Base-by-base conservation (phyloP, 192 early-diverging fungal species). In the Backusella luteola region DNA sequence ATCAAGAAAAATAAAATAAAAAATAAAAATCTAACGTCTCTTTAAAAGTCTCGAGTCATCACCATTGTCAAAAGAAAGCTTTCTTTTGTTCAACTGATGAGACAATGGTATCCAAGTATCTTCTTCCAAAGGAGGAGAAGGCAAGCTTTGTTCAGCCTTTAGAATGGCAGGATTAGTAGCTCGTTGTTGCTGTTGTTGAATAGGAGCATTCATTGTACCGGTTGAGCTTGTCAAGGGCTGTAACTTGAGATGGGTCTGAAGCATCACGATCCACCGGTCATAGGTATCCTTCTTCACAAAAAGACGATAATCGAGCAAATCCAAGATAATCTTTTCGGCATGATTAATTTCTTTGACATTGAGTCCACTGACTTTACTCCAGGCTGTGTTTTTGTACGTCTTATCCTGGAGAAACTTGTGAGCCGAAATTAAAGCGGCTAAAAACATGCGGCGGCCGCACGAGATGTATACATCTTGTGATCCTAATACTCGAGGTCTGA, bases 391-490 rank as follows among this genome's bases (percentile, higher is more conserved):
- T 19, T 91, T 89, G 81, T 96, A 98, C 42, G 90, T 91, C 67
- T 90, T 90, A 86, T 98, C 96, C 73, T 90, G 90, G 66, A 93
- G 87, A 77, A 91, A 96, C 76, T 98, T 98, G 76, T 94, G 95
- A 2, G 96, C 94, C 44, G 94, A 85, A 68, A 98, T 93, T 21
- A 98, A 80, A 0, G 95, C 85, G 19, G 92, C 90, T 9, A 96
- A 82, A 82, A 96, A 97, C 83, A 96, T 91, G 41, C 94, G 86
- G 38, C 94, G 91, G 3, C 90, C 93, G 75, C 92, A 94, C 68
- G 84, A 81, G 29, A 91, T 85, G n/a, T 85, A 75, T 7, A 75
- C 76, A 67, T 81, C 76, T 74, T 77, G 56, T 6, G 66, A 38
- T 32, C 46, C 67, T 8, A 75, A 70, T 15, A 79, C 73, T 9